Percentiles rank a stretch among this genome's conserved stretches.
phyloP scores from a whole-genome alignment of 2,329 filamentous ascomycete genomes.

The Colletotrichum spinosum region DNA sequence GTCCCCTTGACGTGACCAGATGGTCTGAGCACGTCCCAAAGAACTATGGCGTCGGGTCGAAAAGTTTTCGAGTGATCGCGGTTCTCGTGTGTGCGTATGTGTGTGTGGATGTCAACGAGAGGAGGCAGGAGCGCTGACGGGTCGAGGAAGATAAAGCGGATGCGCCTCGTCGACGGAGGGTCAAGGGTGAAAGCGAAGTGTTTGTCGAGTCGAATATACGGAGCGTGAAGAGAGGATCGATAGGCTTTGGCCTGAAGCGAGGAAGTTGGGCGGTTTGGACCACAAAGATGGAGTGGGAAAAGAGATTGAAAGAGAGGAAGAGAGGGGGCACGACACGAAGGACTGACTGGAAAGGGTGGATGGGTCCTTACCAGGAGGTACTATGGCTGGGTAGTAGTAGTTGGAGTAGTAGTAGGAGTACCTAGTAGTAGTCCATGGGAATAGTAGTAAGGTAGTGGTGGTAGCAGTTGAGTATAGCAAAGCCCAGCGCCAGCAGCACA shows the following conservation, averaged over 20 bases:
- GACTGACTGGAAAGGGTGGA: slow-evolving; percentile 13
- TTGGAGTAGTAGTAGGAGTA: not conserved
- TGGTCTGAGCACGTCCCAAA: too few species aligned
- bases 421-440: not conserved
- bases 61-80: slow-evolving; percentile 38
- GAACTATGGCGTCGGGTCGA: slow-evolving; percentile 10
- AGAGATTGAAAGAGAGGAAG: slow-evolving; percentile 39
- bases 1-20: not conserved
- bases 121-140: slow-evolving; percentile 37
- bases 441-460: slow-evolving; percentile 15
- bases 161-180: slow-evolving; percentile 47
- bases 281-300: slow-evolving; percentile 32
- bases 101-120: slow-evolving; percentile 38
- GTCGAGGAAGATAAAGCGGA: slow-evolving; percentile 41
- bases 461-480: slow-evolving; percentile 8
- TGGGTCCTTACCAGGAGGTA: slow-evolving; percentile 31
- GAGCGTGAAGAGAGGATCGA: slow-evolving; percentile 26
- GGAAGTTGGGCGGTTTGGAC: slow-evolving; percentile 31
- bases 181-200: slow-evolving; percentile 40
- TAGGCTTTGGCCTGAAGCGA: slow-evolving; percentile 33
- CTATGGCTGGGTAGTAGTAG: too few species aligned
- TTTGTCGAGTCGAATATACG: slow-evolving; percentile 33
- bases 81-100: slow-evolving; percentile 38
- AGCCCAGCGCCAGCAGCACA: slow-evolving; percentile 10
- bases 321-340: slow-evolving; percentile 39